A percentile compares a stretch with the other conserved stretches of the same genome.
Evolutionary conservation across 2,329 filamentous ascomycete species (phyloP).

Genomic region (Penicillium decumbens): DNA sequence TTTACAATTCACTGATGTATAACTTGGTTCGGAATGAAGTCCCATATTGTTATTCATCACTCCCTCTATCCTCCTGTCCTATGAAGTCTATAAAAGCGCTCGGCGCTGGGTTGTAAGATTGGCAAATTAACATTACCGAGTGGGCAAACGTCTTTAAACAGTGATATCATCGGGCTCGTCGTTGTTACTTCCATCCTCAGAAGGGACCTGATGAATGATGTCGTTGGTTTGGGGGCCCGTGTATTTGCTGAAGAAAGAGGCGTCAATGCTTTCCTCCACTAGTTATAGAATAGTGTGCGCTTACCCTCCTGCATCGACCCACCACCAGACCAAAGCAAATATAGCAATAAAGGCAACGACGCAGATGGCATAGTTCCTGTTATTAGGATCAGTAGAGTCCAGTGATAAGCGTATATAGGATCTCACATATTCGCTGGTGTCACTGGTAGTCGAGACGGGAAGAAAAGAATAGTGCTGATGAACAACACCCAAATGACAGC

Average conservation of each 20-base stretch:
- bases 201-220: constrained; percentile 36
- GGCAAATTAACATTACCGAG: not conserved
- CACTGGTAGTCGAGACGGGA: constrained; percentile 47
- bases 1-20: constrained; percentile 13
- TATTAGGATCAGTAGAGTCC: not conserved
- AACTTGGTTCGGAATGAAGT: constrained; percentile 6
- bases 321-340: constrained; percentile 52
- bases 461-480: constrained; percentile 58
- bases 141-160: constrained; percentile 1
- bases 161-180: constrained; percentile 14
- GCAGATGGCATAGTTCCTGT: constrained; percentile 48
- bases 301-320: constrained; percentile 39
- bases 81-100: not conserved
- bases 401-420: not conserved
- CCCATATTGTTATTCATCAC: not conserved
- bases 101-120: not conserved
- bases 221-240: constrained; percentile 57
- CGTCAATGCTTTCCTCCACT: constrained; percentile 2
- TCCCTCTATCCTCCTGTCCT: not conserved
- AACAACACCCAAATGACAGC: constrained; percentile 60
- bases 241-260: constrained; percentile 47
- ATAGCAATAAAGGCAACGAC: constrained; percentile 45
- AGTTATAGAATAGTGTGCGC: constrained; percentile 18
- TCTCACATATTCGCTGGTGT: constrained; percentile 48
- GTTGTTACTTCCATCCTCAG: constrained; percentile 24